A percentile compares a stretch with the other conserved stretches of the same genome.
These are phyloP conservation scores for Acacia crassicarpa DNA, from an alignment of 306 rosid species.

Conservation along the genomic window DNA sequence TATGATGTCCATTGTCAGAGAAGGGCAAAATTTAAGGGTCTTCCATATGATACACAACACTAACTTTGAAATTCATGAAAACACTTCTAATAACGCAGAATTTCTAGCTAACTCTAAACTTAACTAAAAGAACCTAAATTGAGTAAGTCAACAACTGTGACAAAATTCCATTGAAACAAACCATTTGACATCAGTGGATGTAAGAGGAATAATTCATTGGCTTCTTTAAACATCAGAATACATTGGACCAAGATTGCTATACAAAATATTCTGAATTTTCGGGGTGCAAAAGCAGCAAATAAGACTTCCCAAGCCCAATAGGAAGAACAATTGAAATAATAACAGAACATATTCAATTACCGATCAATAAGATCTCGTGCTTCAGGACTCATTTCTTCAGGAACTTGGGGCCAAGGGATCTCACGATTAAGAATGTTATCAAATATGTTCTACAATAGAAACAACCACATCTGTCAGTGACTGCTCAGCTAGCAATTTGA, in stretches of 20 bases:
- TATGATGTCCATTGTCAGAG: not conserved
- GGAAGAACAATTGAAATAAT: conserved; percentile 10
- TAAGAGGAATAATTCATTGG: not conserved
- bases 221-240: not conserved
- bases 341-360: conserved; percentile 44
- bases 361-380: conserved; percentile 86
- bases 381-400: conserved; percentile 88
- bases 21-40: not conserved
- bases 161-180: not conserved
- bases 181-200: not conserved
- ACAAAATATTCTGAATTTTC: conserved; percentile 1
- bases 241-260: not conserved
- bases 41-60: not conserved
- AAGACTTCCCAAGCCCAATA: not conserved
- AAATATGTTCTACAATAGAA: conserved; percentile 73
- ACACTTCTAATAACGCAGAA: not conserved
- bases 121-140: not conserved
- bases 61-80: not conserved
- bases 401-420: conserved; percentile 93
- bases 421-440: conserved; percentile 93
- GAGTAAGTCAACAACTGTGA: not conserved
- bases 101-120: not conserved
- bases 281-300: conserved; percentile 21
- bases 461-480: conserved; percentile 17
- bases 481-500: conserved; percentile 8